A percentile compares a stretch with the other conserved stretches of the same genome.
These are phyloP conservation scores for Hymenoscyphus albidus DNA, from an alignment of 2,329 filamentous ascomycete genomes.

Conservation along the genomic window DNA sequence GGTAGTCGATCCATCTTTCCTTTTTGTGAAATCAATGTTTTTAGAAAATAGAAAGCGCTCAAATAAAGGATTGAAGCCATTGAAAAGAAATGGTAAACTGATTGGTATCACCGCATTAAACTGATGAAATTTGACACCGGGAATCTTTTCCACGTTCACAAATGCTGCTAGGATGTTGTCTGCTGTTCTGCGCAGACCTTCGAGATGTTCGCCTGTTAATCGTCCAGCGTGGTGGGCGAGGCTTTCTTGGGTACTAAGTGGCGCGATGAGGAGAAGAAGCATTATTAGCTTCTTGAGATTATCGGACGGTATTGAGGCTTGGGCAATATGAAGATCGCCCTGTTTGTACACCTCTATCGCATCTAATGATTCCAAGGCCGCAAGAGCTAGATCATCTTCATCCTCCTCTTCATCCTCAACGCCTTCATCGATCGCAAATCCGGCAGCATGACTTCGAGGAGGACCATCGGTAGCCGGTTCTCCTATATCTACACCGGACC, in stretches of 20 bases:
- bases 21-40: conserved; percentile 57
- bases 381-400: conserved; percentile 62
- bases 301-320: conserved; percentile 69
- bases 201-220: conserved; percentile 52
- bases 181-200: conserved; percentile 57
- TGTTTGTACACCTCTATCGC: conserved; percentile 58
- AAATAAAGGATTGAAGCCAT: conserved; percentile 64
- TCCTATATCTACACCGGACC: conserved; percentile 37
- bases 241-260: conserved; percentile 61
- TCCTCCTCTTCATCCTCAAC: conserved; percentile 43
- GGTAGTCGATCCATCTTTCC: conserved; percentile 28
- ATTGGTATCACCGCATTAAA: conserved; percentile 58
- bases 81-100: conserved; percentile 63
- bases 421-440: conserved; percentile 43
- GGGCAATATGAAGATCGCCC: conserved; percentile 49
- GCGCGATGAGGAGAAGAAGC: conserved; percentile 64
- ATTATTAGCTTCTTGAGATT: conserved; percentile 69
- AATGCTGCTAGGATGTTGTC: conserved; percentile 65
- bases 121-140: conserved; percentile 57
- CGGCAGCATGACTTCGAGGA: conserved; percentile 22
- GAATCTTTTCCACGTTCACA: conserved; percentile 58
- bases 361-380: conserved; percentile 65
- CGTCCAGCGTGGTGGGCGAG: conserved; percentile 58
- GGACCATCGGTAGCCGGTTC: conserved; percentile 38
- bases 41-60: conserved; percentile 74